These are phyloP conservation scores for Catunica adiposa DNA, from an alignment of 2,329 filamentous ascomycete genomes.

Conservation along the genomic window DNA sequence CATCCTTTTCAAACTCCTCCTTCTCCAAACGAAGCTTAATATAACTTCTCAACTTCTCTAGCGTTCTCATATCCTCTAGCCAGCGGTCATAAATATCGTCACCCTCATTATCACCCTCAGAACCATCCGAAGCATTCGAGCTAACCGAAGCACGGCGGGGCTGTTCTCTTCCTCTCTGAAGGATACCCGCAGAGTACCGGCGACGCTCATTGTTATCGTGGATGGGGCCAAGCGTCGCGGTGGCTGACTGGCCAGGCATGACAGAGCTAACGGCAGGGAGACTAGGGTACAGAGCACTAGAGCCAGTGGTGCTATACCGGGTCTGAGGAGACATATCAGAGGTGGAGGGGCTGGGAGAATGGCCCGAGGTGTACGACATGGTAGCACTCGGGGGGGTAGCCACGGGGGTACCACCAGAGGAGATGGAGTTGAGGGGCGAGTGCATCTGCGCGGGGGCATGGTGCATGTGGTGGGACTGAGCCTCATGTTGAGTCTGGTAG, in stretches of 20 bases:
- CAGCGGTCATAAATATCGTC: constrained; percentile 48
- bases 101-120: constrained; percentile 37
- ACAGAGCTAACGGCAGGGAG: constrained; percentile 51
- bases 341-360: constrained; percentile 57
- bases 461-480: constrained; percentile 18
- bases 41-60: constrained; percentile 44
- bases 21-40: constrained; percentile 40
- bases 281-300: constrained; percentile 56
- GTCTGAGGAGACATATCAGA: constrained; percentile 51
- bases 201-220: constrained; percentile 48
- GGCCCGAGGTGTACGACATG: constrained; percentile 60
- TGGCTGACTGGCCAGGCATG: constrained; percentile 50
- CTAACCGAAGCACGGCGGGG: constrained; percentile 21
- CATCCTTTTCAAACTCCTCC: constrained; percentile 33
- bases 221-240: constrained; percentile 53
- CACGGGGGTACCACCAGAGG: constrained; percentile 54
- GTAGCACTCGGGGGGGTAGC: constrained; percentile 61
- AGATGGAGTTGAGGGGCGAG: constrained; percentile 41
- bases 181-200: constrained; percentile 45
- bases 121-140: constrained; percentile 36
- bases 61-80: constrained; percentile 49
- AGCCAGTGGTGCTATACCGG: constrained; percentile 41
- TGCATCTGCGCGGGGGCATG: constrained; percentile 37
- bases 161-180: constrained; percentile 39
- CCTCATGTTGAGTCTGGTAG: constrained; percentile 17